These are phyloP conservation scores for Quercus rubra DNA, from an alignment of 306 rosid genomes.

Conservation along the genomic window DNA sequence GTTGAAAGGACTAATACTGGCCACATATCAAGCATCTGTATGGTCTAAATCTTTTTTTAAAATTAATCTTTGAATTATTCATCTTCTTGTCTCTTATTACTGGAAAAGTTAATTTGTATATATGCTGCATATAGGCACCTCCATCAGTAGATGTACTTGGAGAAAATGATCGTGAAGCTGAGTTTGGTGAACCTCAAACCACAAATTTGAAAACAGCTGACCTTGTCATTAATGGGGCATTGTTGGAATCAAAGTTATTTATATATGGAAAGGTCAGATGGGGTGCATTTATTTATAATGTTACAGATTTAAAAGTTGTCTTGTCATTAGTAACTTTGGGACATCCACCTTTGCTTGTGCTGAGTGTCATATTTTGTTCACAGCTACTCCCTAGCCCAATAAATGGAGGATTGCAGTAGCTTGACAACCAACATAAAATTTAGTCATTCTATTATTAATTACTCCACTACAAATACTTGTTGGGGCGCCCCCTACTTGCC, in stretches of 20 bases:
- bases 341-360: conserved; percentile 5
- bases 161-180: conserved; percentile 35
- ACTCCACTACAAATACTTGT: no score
- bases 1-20: conserved; percentile 78
- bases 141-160: conserved; percentile 57
- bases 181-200: conserved; percentile 34
- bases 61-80: conserved; percentile 4
- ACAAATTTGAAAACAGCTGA: conserved; percentile 54
- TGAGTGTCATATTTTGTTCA: not conserved
- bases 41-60: conserved; percentile 11
- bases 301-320: not conserved
- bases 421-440: no score
- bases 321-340: not conserved
- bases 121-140: conserved; percentile 57
- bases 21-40: conserved; percentile 98
- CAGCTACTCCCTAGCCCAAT: no score
- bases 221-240: conserved; percentile 77
- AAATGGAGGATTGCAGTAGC: no score
- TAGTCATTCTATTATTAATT: no score
- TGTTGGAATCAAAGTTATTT: conserved; percentile 71
- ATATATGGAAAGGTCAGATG: conserved; percentile 83
- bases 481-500: no score
- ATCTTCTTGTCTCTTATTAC: conserved; percentile 7
- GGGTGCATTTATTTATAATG: conserved; percentile 14
- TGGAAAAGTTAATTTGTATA: conserved; percentile 15